Conservation (phyloP, 768 basidiomycete genomes). For the Leucogyrophana mollusca region DNA sequence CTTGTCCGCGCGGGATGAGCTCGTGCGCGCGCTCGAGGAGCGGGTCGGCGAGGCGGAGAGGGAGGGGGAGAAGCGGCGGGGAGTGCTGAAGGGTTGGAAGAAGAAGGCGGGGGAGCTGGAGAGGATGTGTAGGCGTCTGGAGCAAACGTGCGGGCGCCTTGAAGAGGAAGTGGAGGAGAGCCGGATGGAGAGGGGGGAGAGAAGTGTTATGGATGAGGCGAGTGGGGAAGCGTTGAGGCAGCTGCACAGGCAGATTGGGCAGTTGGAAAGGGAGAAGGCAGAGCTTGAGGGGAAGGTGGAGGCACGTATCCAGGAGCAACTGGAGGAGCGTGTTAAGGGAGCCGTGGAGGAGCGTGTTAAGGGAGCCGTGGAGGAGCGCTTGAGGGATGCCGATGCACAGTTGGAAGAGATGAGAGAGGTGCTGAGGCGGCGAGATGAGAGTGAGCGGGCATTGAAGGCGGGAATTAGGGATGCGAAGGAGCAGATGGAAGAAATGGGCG, state of each 20-base stretch:
- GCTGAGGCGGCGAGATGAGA: constrained; percentile 49
- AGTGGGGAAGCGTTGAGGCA: constrained; percentile 76
- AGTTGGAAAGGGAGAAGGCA: constrained; percentile 66
- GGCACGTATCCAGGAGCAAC: constrained; percentile 42
- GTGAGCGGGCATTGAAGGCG: constrained; percentile 49
- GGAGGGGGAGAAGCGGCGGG: constrained; percentile 61
- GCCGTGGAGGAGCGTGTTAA: no score
- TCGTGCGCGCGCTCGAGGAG: constrained; percentile 58
- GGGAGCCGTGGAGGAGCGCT: constrained; percentile 31
- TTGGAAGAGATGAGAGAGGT: constrained; percentile 41
- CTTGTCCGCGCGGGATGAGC: constrained; percentile 68
- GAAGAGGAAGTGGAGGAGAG: constrained; percentile 90
- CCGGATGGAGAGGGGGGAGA: constrained; percentile 76
- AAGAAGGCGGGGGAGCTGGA: constrained; percentile 79
- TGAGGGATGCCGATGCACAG: constrained; percentile 12
- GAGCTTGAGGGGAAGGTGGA: constrained; percentile 46
- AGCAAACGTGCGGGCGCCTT: no score
- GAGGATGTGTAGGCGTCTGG: constrained; percentile 45
- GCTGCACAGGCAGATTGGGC: constrained; percentile 76
- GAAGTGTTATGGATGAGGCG: constrained; percentile 82
- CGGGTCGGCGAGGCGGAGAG: constrained; percentile 56
- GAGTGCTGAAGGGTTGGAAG: constrained; percentile 60
- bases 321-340: constrained; percentile 48
- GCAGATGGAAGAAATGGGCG: constrained; percentile 61
- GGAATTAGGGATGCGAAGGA: constrained; percentile 56